Base-by-base conservation (phyloP, 306 rosid species). In the Pterocarpus macrocarpus region DNA sequence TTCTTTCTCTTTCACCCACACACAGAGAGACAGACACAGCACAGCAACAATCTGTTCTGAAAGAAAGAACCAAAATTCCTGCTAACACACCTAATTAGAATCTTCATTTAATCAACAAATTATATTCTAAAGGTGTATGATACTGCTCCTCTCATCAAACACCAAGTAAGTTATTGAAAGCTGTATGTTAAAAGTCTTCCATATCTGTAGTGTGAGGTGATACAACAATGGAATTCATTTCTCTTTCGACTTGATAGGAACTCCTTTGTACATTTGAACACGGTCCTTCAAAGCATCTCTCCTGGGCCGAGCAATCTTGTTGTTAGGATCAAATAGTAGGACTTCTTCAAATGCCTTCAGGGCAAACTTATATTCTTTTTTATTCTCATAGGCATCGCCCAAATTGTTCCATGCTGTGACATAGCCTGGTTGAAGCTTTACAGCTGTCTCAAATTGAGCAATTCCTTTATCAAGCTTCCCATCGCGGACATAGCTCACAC, bases 341-440 rank as follows among this genome's bases (percentile, higher is more conserved):
- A 88, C 98, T 89, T 95, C 98, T 84, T 95, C 98, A 62, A 95
- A 95, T 7, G 98, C 97, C 82, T 90, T 92, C 41, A 95, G 89
- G 71, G 98, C 97, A n/a, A 88, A 15, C 75, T 82, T 85, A 61
- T 55, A 91, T 41, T 95, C 95, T 77, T 95, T 95, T 86, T 89
- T 90, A 84, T 83, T 88, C 73, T 95, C 97, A 74, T 86, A 91
- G 32, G 98, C 97, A 84, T 95, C 98, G 3, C 98, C 98, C n/a
- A 95, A 95, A 86, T 95, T 92, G 90, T 95, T 95, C 98, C 98
- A 92, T 39, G 98, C 97, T 10, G 97, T 95, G 81, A 92, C 97
- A 83, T 95, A 95, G 45, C 98, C 97, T 1, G 97, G 97, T 82
- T 95, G 97, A 84, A 95, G 86, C 89, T 89, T 95, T 76, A 95